Evolutionary conservation across 495 filamentous ascomycete species (phyloP), one percentile per base, ranked within the genome.

Genomic region (Pyronema domesticum): DNA sequence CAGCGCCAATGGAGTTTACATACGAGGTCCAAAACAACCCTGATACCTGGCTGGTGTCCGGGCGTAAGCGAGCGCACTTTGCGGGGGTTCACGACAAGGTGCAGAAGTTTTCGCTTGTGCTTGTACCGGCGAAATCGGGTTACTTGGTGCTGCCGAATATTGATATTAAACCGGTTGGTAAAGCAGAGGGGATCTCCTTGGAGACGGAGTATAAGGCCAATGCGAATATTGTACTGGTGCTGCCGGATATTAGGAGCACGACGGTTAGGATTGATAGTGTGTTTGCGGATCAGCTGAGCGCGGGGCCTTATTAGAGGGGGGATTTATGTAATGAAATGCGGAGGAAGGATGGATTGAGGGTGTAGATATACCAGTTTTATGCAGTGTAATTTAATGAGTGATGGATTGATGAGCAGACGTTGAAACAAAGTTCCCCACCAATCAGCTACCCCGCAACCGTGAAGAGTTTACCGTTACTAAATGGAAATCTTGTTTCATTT

Each of bases 11-110:
- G 1, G 80, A 86, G 60, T 95, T 95, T 66, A 76, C 80, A 56
- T 94, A 86, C 67, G 87, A 94, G 61, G 66, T 98, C 9, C 78
- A 83, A 39, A 81, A 84, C 9, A 77, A 81, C 36, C 67, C 77
- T 0, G 87, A 93, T 10, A 71, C 73, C 0, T 98, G 89, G 89
- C 74, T 94, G 0, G 69, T 96, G 4, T 88, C 86, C 33, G 91
- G 93, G 0, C 75, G 80, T 37, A 74, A 84, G 18, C 81, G 83
- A 55, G 82, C 78, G 0, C 83, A 86, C 58, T 54, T 54, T 1
- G 61, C 4, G 61, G 42, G 14, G 3, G 18, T 53, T 43, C 40
- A 61, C 49, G 65, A 55, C 72, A 76, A 60, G 71, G 68, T 57
- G 70, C 80, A 57, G 60, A 67, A 37, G 56, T 68, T 55, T 68